phyloP scores from a whole-genome alignment of 2,329 filamentous ascomycete genomes.

The Pseudogymnoascus sp. region DNA sequence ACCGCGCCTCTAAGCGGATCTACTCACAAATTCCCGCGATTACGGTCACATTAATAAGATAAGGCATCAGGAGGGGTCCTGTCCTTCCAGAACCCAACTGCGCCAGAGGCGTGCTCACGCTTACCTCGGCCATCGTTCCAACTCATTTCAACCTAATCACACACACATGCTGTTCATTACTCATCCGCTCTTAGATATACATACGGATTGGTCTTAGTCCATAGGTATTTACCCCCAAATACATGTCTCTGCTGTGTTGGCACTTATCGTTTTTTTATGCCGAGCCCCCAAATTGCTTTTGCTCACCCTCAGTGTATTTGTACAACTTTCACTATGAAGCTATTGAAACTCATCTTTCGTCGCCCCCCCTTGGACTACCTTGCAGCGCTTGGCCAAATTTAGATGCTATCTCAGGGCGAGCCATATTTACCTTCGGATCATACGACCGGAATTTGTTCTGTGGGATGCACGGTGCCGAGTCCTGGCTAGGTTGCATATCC shows the following conservation, averaged over 20 bases:
- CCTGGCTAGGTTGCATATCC: conserved; percentile 12
- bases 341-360: neutral
- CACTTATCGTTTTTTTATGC: neutral
- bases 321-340: conserved; percentile 1
- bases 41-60: neutral
- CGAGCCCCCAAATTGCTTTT: conserved; percentile 5
- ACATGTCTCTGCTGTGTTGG: neutral
- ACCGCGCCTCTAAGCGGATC: conserved; percentile 1
- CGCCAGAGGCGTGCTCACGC: neutral
- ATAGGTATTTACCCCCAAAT: neutral
- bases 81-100: conserved; percentile 10
- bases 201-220: neutral
- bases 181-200: conserved; percentile 3
- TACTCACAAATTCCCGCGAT: neutral
- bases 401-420: conserved; percentile 3
- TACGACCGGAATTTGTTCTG: conserved; percentile 13
- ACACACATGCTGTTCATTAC: neutral
- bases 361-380: neutral
- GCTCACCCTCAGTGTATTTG: neutral
- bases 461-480: conserved; percentile 9
- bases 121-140: neutral
- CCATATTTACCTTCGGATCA: neutral
- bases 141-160: conserved; percentile 8
- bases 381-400: conserved; percentile 7
- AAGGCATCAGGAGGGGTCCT: conserved; percentile 7